phyloP scores from a whole-genome alignment of 208 protist genomes.

The Leishmania guyanensis region DNA sequence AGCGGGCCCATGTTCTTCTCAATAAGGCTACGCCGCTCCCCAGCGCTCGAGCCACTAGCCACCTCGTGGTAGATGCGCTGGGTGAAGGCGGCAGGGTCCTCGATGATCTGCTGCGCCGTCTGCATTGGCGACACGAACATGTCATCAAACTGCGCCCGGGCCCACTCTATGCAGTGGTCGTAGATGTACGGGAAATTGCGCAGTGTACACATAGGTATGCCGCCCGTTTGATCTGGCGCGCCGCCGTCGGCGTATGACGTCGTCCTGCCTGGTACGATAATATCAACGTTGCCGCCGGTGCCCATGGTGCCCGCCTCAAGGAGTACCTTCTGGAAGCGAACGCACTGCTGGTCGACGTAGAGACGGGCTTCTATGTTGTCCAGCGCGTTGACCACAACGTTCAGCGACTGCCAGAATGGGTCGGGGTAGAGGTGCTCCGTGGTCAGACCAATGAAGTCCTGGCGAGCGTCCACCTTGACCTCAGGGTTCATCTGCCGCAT shows the following conservation, averaged over 20 bases:
- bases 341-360: constrained; percentile 96
- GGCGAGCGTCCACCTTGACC: constrained; percentile 73
- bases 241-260: constrained; percentile 97
- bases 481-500: constrained; percentile 96
- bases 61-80: constrained; percentile 72
- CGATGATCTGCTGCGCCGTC: constrained; percentile 78
- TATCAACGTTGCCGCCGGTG: constrained; percentile 98
- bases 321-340: constrained; percentile 97
- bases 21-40: constrained; percentile 76
- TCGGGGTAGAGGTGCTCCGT: constrained; percentile 97
- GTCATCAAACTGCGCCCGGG: constrained; percentile 92
- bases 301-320: constrained; percentile 99
- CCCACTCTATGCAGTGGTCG: constrained; percentile 98
- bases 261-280: constrained; percentile 97
- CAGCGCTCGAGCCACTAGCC: constrained; percentile 53
- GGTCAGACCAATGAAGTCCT: constrained; percentile 94
- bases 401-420: constrained; percentile 95
- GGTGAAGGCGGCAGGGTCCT: constrained; percentile 72
- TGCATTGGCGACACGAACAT: constrained; percentile 90
- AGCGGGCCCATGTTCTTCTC: constrained; percentile 77
- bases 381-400: constrained; percentile 98
- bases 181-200: constrained; percentile 99
- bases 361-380: constrained; percentile 99
- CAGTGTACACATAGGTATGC: constrained; percentile 99
- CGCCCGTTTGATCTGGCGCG: constrained; percentile 96